Conservation (phyloP, 129 eudicot genomes). For the Lactuca sativa region DNA sequence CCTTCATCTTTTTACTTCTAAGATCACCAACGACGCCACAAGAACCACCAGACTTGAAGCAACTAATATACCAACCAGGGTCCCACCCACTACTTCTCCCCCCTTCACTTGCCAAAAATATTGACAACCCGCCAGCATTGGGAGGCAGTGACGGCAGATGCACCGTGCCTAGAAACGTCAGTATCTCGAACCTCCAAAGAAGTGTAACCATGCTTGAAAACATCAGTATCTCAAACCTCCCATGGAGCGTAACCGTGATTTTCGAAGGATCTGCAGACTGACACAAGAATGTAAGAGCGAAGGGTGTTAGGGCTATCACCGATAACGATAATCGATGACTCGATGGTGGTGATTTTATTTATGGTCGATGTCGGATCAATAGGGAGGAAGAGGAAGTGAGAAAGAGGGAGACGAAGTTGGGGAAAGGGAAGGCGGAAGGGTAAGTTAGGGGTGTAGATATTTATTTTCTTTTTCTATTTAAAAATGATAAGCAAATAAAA, state of each 20-base stretch:
- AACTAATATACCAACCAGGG: slow-evolving; percentile 48
- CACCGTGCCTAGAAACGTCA: slow-evolving; percentile 35
- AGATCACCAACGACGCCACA: slow-evolving; percentile 28
- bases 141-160: slow-evolving; percentile 78
- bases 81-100: slow-evolving; percentile 76
- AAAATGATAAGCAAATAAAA: too few species aligned
- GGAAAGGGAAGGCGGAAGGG: too few species aligned
- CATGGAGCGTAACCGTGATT: slow-evolving; percentile 50
- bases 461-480: too few species aligned
- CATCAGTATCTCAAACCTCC: slow-evolving; percentile 58
- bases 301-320: slow-evolving; percentile 59
- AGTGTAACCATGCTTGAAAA: slow-evolving; percentile 6
- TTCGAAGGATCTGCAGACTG: slow-evolving; percentile 48
- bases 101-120: slow-evolving; percentile 56
- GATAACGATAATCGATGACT: slow-evolving; percentile 50
- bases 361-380: too few species aligned
- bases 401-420: too few species aligned
- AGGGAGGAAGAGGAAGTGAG: too few species aligned
- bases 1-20: too few species aligned
- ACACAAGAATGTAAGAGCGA: slow-evolving; percentile 61
- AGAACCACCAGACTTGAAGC: slow-evolving; percentile 51
- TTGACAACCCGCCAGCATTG: slow-evolving; percentile 48
- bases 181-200: too few species aligned
- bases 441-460: too few species aligned
- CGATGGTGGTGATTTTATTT: too few species aligned